Conservation (phyloP, 1,284 basidiomycete genomes). For the Cryptococcus hybrid region DNA sequence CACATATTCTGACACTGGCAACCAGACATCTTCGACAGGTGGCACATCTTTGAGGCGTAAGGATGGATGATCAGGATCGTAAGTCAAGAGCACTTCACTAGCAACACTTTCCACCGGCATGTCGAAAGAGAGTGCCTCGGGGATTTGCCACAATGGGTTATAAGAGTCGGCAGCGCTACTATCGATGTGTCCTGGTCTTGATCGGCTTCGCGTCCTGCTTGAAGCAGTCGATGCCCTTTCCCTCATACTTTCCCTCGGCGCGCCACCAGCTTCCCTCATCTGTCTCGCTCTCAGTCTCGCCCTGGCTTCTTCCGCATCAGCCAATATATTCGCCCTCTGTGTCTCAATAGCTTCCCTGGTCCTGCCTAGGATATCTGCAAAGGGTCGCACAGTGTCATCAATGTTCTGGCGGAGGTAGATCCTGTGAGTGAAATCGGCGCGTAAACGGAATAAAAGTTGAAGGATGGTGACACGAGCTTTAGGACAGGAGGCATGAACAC, state of each 20-base stretch:
- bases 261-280: background rate
- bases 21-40: conserved; percentile 54
- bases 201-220: conserved; percentile 65
- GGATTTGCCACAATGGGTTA: conserved; percentile 72
- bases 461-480: conserved; percentile 70
- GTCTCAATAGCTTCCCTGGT: conserved; percentile 41
- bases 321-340: conserved; percentile 23
- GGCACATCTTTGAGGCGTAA: conserved; percentile 55
- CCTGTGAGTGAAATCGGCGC: conserved; percentile 88
- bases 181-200: conserved; percentile 50
- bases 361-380: conserved; percentile 49
- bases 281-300: conserved; percentile 12
- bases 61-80: conserved; percentile 58
- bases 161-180: conserved; percentile 41
- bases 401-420: conserved; percentile 65
- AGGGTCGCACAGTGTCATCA: conserved; percentile 41
- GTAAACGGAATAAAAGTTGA: conserved; percentile 83
- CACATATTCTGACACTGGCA: conserved; percentile 81
- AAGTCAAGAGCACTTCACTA: conserved; percentile 71
- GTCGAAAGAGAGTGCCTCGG: conserved; percentile 70
- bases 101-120: conserved; percentile 64
- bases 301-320: conserved; percentile 31
- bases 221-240: conserved; percentile 28
- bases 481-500: conserved; percentile 53
- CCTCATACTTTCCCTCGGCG: conserved; percentile 16